Percentiles rank a stretch among this genome's conserved stretches.
These are phyloP conservation scores for Metschnikowia koreensis DNA, from an alignment of 805 yeast species.

Conservation along the genomic window DNA sequence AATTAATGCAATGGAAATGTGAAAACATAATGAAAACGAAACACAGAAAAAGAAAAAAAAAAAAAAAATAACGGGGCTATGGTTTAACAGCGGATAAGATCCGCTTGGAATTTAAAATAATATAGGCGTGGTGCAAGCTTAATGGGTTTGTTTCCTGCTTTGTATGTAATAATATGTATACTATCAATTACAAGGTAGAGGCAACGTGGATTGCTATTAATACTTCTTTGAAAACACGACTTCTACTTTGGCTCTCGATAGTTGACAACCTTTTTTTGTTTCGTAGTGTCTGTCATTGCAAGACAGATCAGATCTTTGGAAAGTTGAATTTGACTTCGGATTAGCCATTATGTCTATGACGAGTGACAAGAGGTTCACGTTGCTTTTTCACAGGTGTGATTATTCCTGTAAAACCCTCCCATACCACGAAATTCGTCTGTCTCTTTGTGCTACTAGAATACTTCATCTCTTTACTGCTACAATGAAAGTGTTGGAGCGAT, in stretches of 20 bases:
- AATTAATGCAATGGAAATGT: not conserved
- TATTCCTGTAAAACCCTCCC: no score
- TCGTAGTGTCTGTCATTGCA: not conserved
- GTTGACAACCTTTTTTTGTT: not conserved
- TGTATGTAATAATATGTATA: conserved; percentile 8
- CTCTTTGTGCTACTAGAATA: not conserved
- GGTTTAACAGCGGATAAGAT: not conserved
- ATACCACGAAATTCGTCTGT: no score
- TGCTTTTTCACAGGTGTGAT: no score
- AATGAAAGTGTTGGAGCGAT: conserved; percentile 17
- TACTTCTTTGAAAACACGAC: not conserved
- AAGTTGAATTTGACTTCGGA: no score
- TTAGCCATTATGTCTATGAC: no score
- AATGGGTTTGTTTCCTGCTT: not conserved
- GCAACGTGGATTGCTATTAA: not conserved
- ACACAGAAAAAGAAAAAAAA: not conserved
- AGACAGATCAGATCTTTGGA: not conserved
- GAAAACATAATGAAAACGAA: not conserved
- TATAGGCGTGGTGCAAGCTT: not conserved
- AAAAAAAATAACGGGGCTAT: not conserved
- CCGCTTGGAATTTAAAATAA: not conserved
- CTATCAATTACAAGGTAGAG: conserved; percentile 1
- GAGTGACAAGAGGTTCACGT: not conserved
- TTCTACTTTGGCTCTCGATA: not conserved
- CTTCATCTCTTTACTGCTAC: not conserved